Evolutionary conservation across 176 grass and related monocot species (phyloP), one percentile per base, ranked within the genome.

Genomic region (Oryza australiensis): DNA sequence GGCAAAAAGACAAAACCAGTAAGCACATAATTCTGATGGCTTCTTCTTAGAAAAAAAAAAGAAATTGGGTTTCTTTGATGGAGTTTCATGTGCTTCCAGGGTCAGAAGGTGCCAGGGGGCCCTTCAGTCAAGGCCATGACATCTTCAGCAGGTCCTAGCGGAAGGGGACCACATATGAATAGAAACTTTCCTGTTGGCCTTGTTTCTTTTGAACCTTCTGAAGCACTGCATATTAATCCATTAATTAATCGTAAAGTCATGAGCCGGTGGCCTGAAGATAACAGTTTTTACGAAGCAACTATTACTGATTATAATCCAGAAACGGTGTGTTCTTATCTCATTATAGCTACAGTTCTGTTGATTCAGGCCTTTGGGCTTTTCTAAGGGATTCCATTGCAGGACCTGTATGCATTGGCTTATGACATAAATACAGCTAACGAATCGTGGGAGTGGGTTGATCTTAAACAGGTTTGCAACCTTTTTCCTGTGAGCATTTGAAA

Each of bases 241-340:
- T 86, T 97, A 62, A 83, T 97, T 73, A 87, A 82, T 8, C 86
- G 75, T 64, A 97, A 91, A 87, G 90, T 97, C n/a, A 77, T 84
- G 88, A 89, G 74, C 66, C 89, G 94, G 62, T 97, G 91, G 94
- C 94, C 91, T 71, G 88, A 97, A 75, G 94, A 97, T 84, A 93
- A 97, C 75, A 93, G 67, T 59, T 97, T 97, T 62, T 97, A 97
- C 77, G 88, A 93, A 86, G 94, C 94, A 35, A 89, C 86, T 65
- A 93, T 97, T 85, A 89, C 91, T 64, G 86, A 93, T 87, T 97
- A 85, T 65, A 87, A 89, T 42, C 3, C 81, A 30, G 68, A 27
- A 73, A 81, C 86, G 94, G 94, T 97, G 22, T 73, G 75, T 80
- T 87, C 72, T 70, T 90, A 76, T 43, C 35, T 84, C 37, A 76